phyloP scores from a whole-genome alignment of 257 asterid species.

The Craterostigma plantagineum region DNA sequence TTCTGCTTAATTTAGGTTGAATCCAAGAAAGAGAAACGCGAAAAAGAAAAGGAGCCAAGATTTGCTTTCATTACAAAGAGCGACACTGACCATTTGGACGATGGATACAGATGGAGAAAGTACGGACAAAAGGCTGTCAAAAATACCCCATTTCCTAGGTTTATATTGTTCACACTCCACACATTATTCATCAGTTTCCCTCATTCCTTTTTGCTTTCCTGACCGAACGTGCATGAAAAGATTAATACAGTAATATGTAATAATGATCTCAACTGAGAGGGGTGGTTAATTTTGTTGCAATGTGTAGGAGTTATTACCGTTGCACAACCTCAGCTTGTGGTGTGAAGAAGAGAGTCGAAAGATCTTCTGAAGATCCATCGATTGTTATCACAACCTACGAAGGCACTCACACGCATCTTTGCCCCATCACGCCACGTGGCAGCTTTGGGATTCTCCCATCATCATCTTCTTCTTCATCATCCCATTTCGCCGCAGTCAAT shows the following conservation, averaged over 20 bases:
- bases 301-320: slow-evolving; percentile 73
- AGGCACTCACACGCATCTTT: slow-evolving; percentile 36
- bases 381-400: slow-evolving; percentile 79
- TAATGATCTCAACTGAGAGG: background rate
- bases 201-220: too few relatives aligned
- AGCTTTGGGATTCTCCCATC: slow-evolving; percentile 1
- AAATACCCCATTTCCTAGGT: slow-evolving; percentile 94
- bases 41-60: slow-evolving; percentile 65
- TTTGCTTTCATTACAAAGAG: slow-evolving; percentile 95
- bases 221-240: slow-evolving; percentile 13
- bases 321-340: slow-evolving; percentile 80
- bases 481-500: background rate
- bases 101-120: slow-evolving; percentile 94
- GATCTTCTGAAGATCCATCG: slow-evolving; percentile 62
- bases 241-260: background rate
- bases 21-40: slow-evolving; percentile 54
- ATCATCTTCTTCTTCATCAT: too few relatives aligned
- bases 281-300: slow-evolving; percentile 7
- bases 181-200: too few relatives aligned
- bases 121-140: slow-evolving; percentile 93
- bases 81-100: slow-evolving; percentile 79
- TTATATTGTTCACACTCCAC: slow-evolving; percentile 1
- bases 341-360: slow-evolving; percentile 82
- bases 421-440: slow-evolving; percentile 5
- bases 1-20: slow-evolving; percentile 23